These are phyloP conservation scores for Mycena amicta DNA, from an alignment of 768 basidiomycete genomes.

Conservation along the genomic window DNA sequence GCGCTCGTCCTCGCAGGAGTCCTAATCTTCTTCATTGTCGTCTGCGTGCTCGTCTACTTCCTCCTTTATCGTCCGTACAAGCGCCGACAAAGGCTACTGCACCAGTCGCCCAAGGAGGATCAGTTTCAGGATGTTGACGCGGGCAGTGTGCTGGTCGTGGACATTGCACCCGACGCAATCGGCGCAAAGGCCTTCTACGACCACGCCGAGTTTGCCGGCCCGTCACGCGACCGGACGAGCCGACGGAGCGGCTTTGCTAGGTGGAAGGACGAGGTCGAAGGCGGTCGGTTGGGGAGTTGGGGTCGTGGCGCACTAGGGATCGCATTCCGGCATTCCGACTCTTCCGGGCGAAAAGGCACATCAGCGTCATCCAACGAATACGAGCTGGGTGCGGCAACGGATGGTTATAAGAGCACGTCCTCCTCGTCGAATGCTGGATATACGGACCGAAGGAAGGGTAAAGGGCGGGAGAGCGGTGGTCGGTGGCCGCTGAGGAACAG, in stretches of 20 bases:
- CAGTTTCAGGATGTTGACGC: conserved; percentile 24
- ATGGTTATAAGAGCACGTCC: conserved; percentile 28
- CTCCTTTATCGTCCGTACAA: conserved; percentile 51
- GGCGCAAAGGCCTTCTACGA: conserved; percentile 10
- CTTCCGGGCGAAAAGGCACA: conserved; percentile 24
- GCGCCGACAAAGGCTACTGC: conserved; percentile 28
- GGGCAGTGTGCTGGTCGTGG: conserved; percentile 18
- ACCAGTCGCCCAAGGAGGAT: conserved; percentile 10
- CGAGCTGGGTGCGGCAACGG: conserved; percentile 28
- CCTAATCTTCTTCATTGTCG: conserved; percentile 50
- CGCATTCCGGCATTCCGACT: conserved; percentile 44
- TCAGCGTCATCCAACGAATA: conserved; percentile 23
- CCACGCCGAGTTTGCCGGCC: conserved; percentile 8
- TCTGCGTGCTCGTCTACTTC: conserved; percentile 44
- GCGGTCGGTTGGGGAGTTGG: conserved; percentile 29
- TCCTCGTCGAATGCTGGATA: conserved; percentile 29
- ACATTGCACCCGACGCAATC: conserved; percentile 16
- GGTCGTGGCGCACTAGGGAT: conserved; percentile 37
- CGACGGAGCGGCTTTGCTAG: conserved; percentile 40
- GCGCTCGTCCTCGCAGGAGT: conserved; percentile 62
- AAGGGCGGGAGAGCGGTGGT: conserved; percentile 37
- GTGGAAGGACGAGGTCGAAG: conserved; percentile 49
- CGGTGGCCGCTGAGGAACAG: conserved; percentile 36
- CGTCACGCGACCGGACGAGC: conserved; percentile 30
- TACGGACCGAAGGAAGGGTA: conserved; percentile 34